Base-by-base conservation (phyloP, 768 basidiomycete genomes). In the Leucocoprinus leucothites region DNA sequence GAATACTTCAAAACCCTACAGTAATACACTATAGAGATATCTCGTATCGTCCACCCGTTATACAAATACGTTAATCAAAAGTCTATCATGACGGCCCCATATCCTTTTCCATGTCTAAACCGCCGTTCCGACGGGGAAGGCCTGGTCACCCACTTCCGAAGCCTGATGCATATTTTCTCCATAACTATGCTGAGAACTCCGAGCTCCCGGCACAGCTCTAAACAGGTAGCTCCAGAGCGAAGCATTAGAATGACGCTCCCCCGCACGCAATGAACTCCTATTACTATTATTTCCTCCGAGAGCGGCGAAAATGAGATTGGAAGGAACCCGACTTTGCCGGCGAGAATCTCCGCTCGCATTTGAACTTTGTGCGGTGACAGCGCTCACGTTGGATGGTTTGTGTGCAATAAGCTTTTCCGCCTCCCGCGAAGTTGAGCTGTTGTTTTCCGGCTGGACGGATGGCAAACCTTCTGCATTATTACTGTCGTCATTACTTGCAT, bases 1-100 rank as follows among this genome's bases (percentile, higher is more conserved):
- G 73, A 80, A 71, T 84, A 87, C 62, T 77, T 89, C 60, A 77
- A 81, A 61, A 81, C 85, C 56, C 65, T 84, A 62, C 75, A 75
- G 65, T 79, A 72, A 68, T 61, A 36, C 31, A 38, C 52, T 28
- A 53, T 51, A 31, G 51, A 53, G 21, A 51, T 44, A 40, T 45
- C 51, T 51, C 35, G 34, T 14, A 16, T 21, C 46, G 50, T 34
- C 46, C 57, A 21, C 24, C 28, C 42, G 34, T 38, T 46, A 21
- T 38, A 22, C 24, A 53, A 43, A 43, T 34, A 31, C 31, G 31
- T 26, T 36, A 22, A 53, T 35, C 16, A 16, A 19, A 44, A 52
- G 24, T 21, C 1, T 46, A 36, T n/a, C 19, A 45, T 25, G 9
- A 9, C 13, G 35, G 45, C 40, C 34, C 44, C n/a, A 11, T 53